Conservation (phyloP, 2,329 filamentous ascomycete genomes). For the Fusarium continuum region DNA sequence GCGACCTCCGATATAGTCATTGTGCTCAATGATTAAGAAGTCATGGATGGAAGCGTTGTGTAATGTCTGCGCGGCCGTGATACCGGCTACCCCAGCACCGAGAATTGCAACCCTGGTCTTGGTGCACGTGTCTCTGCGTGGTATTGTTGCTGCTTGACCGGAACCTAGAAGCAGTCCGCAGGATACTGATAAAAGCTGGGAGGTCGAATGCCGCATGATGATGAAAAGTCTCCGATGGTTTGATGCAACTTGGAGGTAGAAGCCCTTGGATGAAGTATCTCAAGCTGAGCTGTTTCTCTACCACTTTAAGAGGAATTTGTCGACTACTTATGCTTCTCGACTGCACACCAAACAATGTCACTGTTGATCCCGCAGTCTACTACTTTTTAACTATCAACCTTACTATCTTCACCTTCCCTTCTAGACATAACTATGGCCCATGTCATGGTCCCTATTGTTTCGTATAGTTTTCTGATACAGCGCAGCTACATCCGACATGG, state of each 20-base stretch:
- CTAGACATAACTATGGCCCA: not conserved
- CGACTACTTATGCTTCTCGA: not conserved
- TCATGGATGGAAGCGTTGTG: slow-evolving; percentile 69
- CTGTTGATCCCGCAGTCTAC: not conserved
- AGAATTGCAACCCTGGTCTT: slow-evolving; percentile 48
- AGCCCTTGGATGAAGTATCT: not conserved
- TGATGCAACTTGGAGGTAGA: not conserved
- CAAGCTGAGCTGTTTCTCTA: not conserved
- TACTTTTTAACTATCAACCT: not conserved
- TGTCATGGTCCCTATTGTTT: not conserved
- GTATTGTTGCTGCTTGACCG: slow-evolving; percentile 20
- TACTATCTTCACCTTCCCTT: not conserved
- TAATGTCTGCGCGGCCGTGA: slow-evolving; percentile 71
- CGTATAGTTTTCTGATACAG: not conserved
- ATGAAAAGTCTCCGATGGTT: not conserved
- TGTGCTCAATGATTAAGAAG: slow-evolving; percentile 72
- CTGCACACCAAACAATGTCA: not conserved
- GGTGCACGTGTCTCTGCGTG: slow-evolving; percentile 54
- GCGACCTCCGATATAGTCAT: slow-evolving; percentile 69
- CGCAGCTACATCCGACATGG: not conserved
- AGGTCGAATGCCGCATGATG: slow-evolving; percentile 4
- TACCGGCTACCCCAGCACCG: slow-evolving; percentile 69
- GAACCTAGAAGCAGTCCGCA: slow-evolving; percentile 3
- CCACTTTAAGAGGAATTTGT: not conserved
- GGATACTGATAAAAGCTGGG: slow-evolving; percentile 10